Conservation (phyloP, 2,329 filamentous ascomycete genomes). For the Penicillium occitanis region DNA sequence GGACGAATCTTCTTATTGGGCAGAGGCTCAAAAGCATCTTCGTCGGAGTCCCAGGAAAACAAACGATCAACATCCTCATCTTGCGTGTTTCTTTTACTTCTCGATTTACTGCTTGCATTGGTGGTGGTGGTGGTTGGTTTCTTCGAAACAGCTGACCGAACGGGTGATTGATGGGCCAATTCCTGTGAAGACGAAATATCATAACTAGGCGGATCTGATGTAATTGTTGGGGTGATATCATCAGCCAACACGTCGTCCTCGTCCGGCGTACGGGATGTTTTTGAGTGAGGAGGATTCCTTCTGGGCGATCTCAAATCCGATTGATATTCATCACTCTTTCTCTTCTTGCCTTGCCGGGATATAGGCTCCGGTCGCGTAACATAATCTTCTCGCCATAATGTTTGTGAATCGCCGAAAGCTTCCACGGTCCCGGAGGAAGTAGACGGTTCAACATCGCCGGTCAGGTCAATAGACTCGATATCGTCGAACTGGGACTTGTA, state of each 20-base stretch:
- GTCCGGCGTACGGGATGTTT: conserved; percentile 23
- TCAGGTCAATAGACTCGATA: conserved; percentile 49
- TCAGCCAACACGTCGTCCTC: conserved; percentile 7
- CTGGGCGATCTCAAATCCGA: conserved; percentile 38
- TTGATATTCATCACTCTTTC: conserved; percentile 51
- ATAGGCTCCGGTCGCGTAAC: conserved; percentile 39
- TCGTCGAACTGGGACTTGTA: conserved; percentile 29
- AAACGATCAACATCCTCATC: conserved; percentile 19
- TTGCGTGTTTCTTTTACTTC: conserved; percentile 23
- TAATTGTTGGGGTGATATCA: neutral
- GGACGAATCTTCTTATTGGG: neutral
- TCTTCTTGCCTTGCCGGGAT: conserved; percentile 47
- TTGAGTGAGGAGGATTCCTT: conserved; percentile 29
- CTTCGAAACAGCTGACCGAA: conserved; percentile 15
- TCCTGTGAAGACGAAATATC: neutral
- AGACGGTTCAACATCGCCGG: conserved; percentile 37
- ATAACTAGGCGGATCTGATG: neutral
- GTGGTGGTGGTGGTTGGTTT: conserved; percentile 28
- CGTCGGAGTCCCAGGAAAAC: conserved; percentile 25
- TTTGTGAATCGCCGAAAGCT: conserved; percentile 42
- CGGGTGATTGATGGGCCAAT: conserved; percentile 11
- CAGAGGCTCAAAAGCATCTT: conserved; percentile 28
- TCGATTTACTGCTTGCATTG: conserved; percentile 38
- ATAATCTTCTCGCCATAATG: conserved; percentile 47
- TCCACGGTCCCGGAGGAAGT: conserved; percentile 40